Base-by-base conservation (phyloP, 1,139 yeast species). In the Lodderomyces orthopsilosis region DNA sequence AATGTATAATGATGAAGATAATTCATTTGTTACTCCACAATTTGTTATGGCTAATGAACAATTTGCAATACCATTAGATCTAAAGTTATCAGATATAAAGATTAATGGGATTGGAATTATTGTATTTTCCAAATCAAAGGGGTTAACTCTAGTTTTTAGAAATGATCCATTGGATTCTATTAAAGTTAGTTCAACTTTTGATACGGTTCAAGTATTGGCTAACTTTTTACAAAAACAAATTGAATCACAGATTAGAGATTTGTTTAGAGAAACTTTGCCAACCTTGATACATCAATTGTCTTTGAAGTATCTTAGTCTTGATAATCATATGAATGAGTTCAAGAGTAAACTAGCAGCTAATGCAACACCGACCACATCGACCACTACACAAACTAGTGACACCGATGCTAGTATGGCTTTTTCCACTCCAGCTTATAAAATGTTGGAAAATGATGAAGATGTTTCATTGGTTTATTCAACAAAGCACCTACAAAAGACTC, bases 151-250 rank as follows among this genome's bases (percentile, higher is more conserved):
- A 36, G 96, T 89, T 27, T 89, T 89, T 64, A 75, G 93, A 52
- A 89, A 89, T 62, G 96, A 89, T 62, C 96, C 96, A 0, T 70
- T 89, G 46, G 95, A 87, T 52, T 79, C 84, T 23, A 87, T 89
- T 48, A 82, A 82, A 51, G 95, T 89, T 8, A 80, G 83, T 46
- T 85, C 95, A 7, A 85, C 95, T 12, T 88, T 89, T 64, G 96
- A 89, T 62, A 81, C 85, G 35, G 85, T 89, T 35, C 88, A 86
- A 44, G 91, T 89, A 1, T 79, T 89, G 56, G 94, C 95, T 14
- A 77, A 81, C 48, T 86, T 87, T 52, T 65, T 89, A 45, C 96
- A 89, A 57, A 77, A 77, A 38, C 94, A 88, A 59, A 89, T 89
- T 49, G 96, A 89, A 59, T 77, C 74, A 45, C 94, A 87, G 60